Percentiles rank a stretch among this genome's conserved stretches.
Evolutionary conservation across 148 eudicot genomes (phyloP).

Genomic region (Persicaria tinctoria): DNA sequence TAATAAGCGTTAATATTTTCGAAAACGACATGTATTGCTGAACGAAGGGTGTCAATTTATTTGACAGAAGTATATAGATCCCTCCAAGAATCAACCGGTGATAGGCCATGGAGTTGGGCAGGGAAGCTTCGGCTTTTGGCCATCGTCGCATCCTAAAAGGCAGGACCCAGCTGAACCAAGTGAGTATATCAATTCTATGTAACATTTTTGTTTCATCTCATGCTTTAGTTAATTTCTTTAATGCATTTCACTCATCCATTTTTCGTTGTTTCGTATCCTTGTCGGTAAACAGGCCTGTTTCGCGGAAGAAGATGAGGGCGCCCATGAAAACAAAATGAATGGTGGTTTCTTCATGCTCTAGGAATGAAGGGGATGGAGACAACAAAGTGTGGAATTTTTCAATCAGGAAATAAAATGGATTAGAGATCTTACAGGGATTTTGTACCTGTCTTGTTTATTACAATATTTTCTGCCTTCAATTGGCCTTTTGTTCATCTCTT

Average conservation of each 20-base stretch:
- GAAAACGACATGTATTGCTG: neutral
- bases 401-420: conserved; percentile 10
- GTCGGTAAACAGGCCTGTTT: conserved; percentile 19
- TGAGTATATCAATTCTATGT: conserved; percentile 10
- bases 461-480: conserved; percentile 14
- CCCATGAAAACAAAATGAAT: neutral
- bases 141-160: conserved; percentile 27
- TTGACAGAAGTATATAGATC: neutral
- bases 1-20: neutral
- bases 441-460: conserved; percentile 18
- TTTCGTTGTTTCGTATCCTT: neutral
- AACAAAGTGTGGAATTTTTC: conserved; percentile 11
- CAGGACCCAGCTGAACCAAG: conserved; percentile 28
- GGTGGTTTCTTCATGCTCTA: neutral
- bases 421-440: conserved; percentile 15
- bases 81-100: conserved; percentile 5
- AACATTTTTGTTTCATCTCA: neutral
- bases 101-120: conserved; percentile 11
- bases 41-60: neutral
- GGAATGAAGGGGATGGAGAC: conserved; percentile 28
- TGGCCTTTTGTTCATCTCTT: conserved; percentile 15
- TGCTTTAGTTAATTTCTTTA: neutral
- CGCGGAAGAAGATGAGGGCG: conserved; percentile 21
- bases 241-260: neutral
- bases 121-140: conserved; percentile 39